Conservation (phyloP, 768 basidiomycete species). For the Mycena latifolia region DNA sequence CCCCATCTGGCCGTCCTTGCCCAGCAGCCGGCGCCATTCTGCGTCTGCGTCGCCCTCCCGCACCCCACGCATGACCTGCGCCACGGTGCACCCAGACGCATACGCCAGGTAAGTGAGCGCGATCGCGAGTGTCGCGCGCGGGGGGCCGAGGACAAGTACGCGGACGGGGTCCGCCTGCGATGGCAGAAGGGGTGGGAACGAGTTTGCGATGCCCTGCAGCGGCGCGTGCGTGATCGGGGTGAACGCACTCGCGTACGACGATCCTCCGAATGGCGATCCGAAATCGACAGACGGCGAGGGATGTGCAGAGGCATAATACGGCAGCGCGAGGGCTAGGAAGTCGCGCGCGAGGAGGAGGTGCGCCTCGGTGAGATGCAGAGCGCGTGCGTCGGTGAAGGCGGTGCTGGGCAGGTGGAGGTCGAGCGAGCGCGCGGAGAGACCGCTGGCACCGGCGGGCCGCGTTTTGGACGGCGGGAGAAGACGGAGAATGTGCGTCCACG, state of each 20-base stretch:
- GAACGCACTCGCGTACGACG: neutral
- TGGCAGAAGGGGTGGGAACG: neutral
- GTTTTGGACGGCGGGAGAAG: slow-evolving; percentile 25
- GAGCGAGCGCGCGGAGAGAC: slow-evolving; percentile 6
- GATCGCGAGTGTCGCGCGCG: slow-evolving; percentile 22
- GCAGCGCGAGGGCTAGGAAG: slow-evolving; percentile 35
- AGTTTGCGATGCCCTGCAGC: neutral
- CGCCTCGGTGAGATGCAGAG: slow-evolving; percentile 4
- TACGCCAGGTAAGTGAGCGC: slow-evolving; percentile 27
- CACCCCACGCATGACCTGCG: slow-evolving; percentile 26
- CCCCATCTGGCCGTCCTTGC: slow-evolving; percentile 10
- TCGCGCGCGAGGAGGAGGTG: slow-evolving; percentile 34
- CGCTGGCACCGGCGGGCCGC: slow-evolving; percentile 13
- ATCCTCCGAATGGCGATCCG: neutral
- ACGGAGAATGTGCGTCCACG: slow-evolving; percentile 35
- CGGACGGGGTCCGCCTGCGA: slow-evolving; percentile 29
- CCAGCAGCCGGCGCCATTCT: slow-evolving; percentile 25
- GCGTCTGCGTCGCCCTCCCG: slow-evolving; percentile 24
- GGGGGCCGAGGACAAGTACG: slow-evolving; percentile 29
- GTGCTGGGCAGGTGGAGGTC: slow-evolving; percentile 23
- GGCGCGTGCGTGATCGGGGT: slow-evolving; percentile 5
- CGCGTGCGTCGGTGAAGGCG: neutral
- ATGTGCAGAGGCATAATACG: slow-evolving; percentile 26
- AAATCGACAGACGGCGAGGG: neutral
- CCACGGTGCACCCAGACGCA: slow-evolving; percentile 22